phyloP scores from a whole-genome alignment of 352 stramenopile species.

The Globisporangium okanoganense region DNA sequence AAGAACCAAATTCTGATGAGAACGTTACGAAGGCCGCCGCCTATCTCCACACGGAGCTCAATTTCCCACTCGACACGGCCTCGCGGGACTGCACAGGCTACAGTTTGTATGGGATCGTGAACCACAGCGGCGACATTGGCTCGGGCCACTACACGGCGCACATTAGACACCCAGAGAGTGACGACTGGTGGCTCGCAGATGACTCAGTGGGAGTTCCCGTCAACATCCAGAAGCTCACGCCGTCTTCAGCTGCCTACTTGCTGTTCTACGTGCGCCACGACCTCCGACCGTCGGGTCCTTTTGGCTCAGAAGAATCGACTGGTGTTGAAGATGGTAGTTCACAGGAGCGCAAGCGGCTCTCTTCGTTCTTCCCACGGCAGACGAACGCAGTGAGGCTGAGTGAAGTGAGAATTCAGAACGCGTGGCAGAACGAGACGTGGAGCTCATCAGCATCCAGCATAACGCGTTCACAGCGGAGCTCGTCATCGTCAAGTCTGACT shows the following conservation, averaged over 20 bases:
- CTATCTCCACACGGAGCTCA: slow-evolving; percentile 33
- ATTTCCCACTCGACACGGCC: slow-evolving; percentile 38
- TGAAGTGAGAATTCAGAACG: neutral
- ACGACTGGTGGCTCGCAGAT: slow-evolving; percentile 93
- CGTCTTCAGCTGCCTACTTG: slow-evolving; percentile 57
- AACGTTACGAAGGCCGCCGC: slow-evolving; percentile 24
- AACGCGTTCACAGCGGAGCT: neutral
- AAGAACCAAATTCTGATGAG: neutral
- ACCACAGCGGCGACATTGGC: slow-evolving; percentile 92
- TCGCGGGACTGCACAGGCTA: slow-evolving; percentile 59
- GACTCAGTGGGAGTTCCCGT: slow-evolving; percentile 48
- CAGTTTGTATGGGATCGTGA: slow-evolving; percentile 93
- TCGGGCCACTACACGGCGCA: slow-evolving; percentile 92
- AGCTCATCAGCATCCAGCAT: neutral
- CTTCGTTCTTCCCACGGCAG: slow-evolving; percentile 11
- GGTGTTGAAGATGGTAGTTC: neutral
- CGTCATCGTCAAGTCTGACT: neutral
- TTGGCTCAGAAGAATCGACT: neutral
- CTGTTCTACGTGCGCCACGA: slow-evolving; percentile 70
- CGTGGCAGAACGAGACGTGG: slow-evolving; percentile 9
- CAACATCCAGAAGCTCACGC: slow-evolving; percentile 25
- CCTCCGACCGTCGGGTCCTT: slow-evolving; percentile 14
- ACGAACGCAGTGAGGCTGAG: slow-evolving; percentile 6
- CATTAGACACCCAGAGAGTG: slow-evolving; percentile 31
- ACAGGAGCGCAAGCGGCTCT: neutral